Conservation (phyloP, 345 rosid genomes). For the Corchorus capsularis region DNA sequence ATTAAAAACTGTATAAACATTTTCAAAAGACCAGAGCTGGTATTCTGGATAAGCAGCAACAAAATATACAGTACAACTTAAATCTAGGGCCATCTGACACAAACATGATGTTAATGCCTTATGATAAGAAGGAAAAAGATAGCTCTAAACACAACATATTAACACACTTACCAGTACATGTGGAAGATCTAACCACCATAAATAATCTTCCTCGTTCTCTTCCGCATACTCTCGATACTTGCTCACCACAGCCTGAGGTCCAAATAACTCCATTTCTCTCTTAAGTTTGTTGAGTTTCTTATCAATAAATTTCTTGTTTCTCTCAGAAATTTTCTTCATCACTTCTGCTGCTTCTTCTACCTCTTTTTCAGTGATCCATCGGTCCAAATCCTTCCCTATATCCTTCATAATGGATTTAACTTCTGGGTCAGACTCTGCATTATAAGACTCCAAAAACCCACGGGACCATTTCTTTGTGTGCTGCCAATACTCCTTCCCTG, state of each 20-base stretch:
- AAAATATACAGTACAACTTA: neutral
- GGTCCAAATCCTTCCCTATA: constrained; percentile 85
- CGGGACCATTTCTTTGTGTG: constrained; percentile 95
- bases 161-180: constrained; percentile 66
- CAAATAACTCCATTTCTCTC: constrained; percentile 89
- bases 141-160: constrained; percentile 8
- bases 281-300: constrained; percentile 78
- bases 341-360: constrained; percentile 80
- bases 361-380: constrained; percentile 95
- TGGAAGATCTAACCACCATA: constrained; percentile 98
- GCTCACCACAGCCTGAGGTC: constrained; percentile 92
- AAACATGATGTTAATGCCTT: neutral
- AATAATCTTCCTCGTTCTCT: constrained; percentile 76
- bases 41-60: neutral
- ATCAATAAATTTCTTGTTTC: constrained; percentile 67
- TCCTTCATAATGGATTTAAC: constrained; percentile 78
- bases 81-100: neutral
- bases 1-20: neutral
- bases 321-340: constrained; percentile 58
- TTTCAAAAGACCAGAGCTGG: neutral
- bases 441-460: constrained; percentile 76
- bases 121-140: neutral
- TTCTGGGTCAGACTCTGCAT: constrained; percentile 83
- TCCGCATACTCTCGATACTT: constrained; percentile 84
- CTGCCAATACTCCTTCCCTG: constrained; percentile 87